These are phyloP conservation scores for Geranium rotundifolium DNA, from an alignment of 345 rosid species.

Conservation along the genomic window DNA sequence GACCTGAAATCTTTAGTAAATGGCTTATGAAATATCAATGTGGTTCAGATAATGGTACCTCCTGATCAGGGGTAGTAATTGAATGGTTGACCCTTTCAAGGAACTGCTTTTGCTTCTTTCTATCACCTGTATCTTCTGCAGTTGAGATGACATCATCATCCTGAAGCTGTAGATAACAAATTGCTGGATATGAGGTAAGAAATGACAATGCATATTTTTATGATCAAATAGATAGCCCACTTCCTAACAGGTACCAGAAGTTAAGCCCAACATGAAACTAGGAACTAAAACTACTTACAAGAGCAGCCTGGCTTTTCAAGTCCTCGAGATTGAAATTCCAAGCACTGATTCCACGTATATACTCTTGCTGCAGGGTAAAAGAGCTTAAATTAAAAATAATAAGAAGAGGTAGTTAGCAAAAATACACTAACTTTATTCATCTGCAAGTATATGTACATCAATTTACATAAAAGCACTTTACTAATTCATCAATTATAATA, in stretches of 20 bases:
- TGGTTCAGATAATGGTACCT: constrained; percentile 28
- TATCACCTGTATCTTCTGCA: constrained; percentile 37
- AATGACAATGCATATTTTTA: background rate
- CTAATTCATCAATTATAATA: background rate
- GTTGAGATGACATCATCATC: constrained; percentile 45
- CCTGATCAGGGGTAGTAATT: constrained; percentile 40
- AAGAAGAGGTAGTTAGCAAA: background rate
- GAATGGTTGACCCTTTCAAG: constrained; percentile 36
- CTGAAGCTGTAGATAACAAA: constrained; percentile 47
- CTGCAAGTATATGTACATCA: background rate
- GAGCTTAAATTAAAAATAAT: background rate
- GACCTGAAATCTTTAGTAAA: background rate
- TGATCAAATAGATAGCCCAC: constrained; percentile 1
- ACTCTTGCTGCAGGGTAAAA: constrained; percentile 67
- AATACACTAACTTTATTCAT: background rate
- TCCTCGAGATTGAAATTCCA: constrained; percentile 99
- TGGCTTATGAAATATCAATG: background rate
- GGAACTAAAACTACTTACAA: constrained; percentile 36
- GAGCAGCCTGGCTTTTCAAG: constrained; percentile 85
- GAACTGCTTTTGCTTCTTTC: constrained; percentile 37
- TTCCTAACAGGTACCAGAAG: constrained; percentile 1
- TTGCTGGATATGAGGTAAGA: background rate
- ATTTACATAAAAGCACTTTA: too few relatives aligned
- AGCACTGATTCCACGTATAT: constrained; percentile 84
- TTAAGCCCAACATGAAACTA: background rate